Evolutionary conservation across 2,329 filamentous ascomycete species (phyloP), one percentile per base, ranked within the genome.

Genomic region (Akanthomyces lecanii): DNA sequence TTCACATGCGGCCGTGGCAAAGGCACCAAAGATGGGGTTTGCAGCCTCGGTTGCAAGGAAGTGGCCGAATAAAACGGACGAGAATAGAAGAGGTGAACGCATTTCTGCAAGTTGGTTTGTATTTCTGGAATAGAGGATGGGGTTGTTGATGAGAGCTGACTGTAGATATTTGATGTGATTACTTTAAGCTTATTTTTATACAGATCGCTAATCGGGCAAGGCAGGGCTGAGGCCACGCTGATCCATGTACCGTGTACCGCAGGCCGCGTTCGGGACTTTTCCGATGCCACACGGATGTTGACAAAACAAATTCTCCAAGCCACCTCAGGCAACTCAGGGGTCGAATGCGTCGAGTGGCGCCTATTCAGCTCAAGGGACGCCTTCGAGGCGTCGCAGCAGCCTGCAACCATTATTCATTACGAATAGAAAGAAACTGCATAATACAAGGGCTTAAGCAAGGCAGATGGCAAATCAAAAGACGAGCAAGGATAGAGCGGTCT

Each of bases 1-100:
- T 21, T 52, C 50, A 12, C 50, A 52, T 10, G 30, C 28, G 30
- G 50, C 16, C n/a, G 50, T 52, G 4, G 7, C 30, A 36, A 21
- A 52, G 28, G 50, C 30, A 4, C 50, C 50, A 6, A 52, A 52
- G 30, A 52, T 21, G 50, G 50, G 50, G 18, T 52, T 52, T 21
- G 18, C 50, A 23, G 50, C 50, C 14, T 36, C 50, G 10, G 50
- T 36, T 28, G 50, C 50, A 21, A 52, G 25, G 30, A 52, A 52
- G 18, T 52, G 18, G 16, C 18, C 5, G 30, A 36, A 21, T 1
- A 36, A 12, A 23, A 52, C 8, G 28, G 16, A 52, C 30, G 10
- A 36, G 4, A 16, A 36, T 4, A 23, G 18, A 1, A 36, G 14
- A 36, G 30, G 36, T 52, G 50, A 18, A 14, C n/a, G 50, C 50